Conservation (phyloP, 2,329 filamentous ascomycete species). For the Amesomyces nigricolor region DNA sequence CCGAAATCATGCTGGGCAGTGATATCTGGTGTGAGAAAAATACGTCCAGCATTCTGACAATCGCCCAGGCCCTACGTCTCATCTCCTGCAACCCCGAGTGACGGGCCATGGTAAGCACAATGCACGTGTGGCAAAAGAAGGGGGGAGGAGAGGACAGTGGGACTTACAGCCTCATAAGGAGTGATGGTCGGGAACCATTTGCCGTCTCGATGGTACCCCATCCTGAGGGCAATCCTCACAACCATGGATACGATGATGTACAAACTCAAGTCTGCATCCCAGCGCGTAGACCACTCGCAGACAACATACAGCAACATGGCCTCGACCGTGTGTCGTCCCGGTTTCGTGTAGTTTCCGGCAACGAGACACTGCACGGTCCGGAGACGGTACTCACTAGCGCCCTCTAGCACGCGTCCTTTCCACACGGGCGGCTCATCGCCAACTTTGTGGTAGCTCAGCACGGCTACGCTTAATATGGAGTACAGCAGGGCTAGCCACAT, state of each 20-base stretch:
- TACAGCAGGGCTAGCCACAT: conserved; percentile 77
- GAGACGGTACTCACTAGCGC: conserved; percentile 60
- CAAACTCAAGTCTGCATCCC: conserved; percentile 66
- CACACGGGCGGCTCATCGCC: conserved; percentile 76
- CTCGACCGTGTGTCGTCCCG: conserved; percentile 69
- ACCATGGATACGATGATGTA: conserved; percentile 53
- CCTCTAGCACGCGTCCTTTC: conserved; percentile 57
- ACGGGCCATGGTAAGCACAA: background rate
- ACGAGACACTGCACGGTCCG: conserved; percentile 74
- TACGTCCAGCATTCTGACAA: conserved; percentile 67
- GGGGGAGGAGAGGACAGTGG: too few relatives aligned
- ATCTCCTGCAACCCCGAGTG: conserved; percentile 50
- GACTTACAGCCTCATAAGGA: conserved; percentile 62
- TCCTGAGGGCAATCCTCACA: conserved; percentile 56
- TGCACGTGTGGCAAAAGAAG: background rate
- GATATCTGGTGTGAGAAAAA: conserved; percentile 71
- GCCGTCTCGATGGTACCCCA: conserved; percentile 74
- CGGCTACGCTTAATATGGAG: conserved; percentile 67
- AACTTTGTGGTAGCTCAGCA: conserved; percentile 73
- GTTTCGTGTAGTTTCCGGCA: conserved; percentile 70
- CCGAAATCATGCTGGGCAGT: conserved; percentile 63
- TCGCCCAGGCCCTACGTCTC: conserved; percentile 61
- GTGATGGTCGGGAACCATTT: conserved; percentile 67
- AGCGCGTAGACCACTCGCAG: conserved; percentile 66
- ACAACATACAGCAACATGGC: conserved; percentile 71